Percentiles rank a stretch among this genome's conserved stretches.
Evolutionary conservation across 2,329 filamentous ascomycete species (phyloP).

Genomic region (Pseudocercospora fuligena): DNA sequence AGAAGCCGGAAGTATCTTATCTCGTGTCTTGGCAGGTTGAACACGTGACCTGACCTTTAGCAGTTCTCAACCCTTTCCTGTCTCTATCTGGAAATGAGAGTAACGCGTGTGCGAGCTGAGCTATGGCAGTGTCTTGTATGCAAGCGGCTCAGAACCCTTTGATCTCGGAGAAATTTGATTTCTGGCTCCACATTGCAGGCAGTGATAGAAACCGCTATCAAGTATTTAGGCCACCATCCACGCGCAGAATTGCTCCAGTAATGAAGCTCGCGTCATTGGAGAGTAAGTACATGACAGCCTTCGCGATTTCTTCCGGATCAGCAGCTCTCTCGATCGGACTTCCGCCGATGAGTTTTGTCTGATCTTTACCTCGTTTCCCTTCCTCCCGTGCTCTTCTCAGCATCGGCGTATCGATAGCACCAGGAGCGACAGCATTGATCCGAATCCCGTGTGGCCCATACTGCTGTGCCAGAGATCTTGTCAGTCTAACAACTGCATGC

Average conservation of each 20-base stretch:
- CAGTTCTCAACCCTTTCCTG: too few relatives aligned
- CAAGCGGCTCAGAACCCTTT: too few relatives aligned
- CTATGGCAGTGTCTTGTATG: too few relatives aligned
- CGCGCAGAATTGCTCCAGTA: neutral
- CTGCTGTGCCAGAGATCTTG: neutral
- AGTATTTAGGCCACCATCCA: neutral
- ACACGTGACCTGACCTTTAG: too few relatives aligned
- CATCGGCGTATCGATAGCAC: neutral
- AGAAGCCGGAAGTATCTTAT: too few relatives aligned
- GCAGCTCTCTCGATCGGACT: neutral
- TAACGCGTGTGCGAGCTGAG: too few relatives aligned
- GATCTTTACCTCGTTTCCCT: neutral
- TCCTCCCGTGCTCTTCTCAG: neutral
- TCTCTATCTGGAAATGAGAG: too few relatives aligned
- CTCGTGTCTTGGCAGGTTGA: too few relatives aligned
- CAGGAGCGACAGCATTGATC: conserved; percentile 2
- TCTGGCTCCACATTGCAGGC: too few relatives aligned
- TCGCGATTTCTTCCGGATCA: conserved; percentile 1
- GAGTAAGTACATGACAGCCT: neutral
- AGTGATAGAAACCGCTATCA: neutral
- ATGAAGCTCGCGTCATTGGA: conserved; percentile 1
- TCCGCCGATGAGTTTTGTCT: neutral
- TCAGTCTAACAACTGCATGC: neutral
- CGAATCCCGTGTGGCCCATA: neutral
- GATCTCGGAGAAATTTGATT: too few relatives aligned